Percentiles rank a stretch among this genome's conserved stretches.
These are phyloP conservation scores for Daldinia sp. DNA, from an alignment of 2,329 filamentous ascomycete genomes.

Conservation along the genomic window DNA sequence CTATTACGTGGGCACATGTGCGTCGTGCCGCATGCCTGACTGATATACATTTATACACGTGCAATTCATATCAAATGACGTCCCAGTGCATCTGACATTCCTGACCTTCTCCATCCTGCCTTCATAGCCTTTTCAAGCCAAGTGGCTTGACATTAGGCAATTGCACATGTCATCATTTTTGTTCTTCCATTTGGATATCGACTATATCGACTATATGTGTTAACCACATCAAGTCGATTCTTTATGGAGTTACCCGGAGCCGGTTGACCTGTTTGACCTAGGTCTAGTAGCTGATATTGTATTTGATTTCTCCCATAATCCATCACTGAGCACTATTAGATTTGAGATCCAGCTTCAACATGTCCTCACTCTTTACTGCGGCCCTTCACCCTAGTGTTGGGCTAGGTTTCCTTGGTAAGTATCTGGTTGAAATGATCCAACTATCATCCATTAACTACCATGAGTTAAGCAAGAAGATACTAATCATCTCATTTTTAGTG, in stretches of 20 bases:
- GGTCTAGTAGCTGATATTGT: not conserved
- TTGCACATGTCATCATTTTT: not conserved
- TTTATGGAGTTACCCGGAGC: constrained; percentile 38
- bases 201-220: not conserved
- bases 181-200: not conserved
- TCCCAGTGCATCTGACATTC: constrained; percentile 29
- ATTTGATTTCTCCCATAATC: not conserved
- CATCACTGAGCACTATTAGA: constrained; percentile 6
- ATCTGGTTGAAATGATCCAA: not conserved
- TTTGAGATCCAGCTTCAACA: constrained; percentile 28
- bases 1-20: not conserved
- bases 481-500: constrained; percentile 62
- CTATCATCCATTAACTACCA: not conserved
- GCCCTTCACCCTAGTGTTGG: constrained; percentile 51
- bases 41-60: not conserved
- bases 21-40: not conserved
- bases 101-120: not conserved
- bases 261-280: constrained; percentile 27
- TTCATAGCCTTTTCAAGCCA: constrained; percentile 5
- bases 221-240: constrained; percentile 11
- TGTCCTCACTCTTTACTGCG: constrained; percentile 53
- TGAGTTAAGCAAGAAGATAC: constrained; percentile 4
- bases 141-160: not conserved
- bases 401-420: constrained; percentile 51
- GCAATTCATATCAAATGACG: constrained; percentile 38